Base-by-base conservation (phyloP, 306 rosid species). In the Fagus crenata region DNA sequence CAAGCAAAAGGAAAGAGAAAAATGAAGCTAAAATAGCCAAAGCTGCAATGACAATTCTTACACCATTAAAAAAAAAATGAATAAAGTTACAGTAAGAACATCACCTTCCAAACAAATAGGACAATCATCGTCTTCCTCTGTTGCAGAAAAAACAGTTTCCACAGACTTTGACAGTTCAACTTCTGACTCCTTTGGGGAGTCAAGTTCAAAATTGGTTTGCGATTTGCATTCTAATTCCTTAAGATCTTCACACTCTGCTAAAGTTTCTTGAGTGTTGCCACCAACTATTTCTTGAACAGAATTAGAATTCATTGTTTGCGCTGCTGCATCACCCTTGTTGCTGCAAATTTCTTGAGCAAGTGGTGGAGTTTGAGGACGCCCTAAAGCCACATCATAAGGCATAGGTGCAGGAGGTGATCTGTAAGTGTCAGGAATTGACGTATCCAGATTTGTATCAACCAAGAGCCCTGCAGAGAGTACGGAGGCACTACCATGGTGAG, bases 21-120 rank as follows among this genome's bases (percentile, higher is more conserved):
- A 42, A 46, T 46, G 51, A 12, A 9, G 72, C 42, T 12, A 6
- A 69, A 77, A 15, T n/a, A 54, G 42, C 53, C 61, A 75, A 56
- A 72, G 35, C 31, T 56, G 43, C 75, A 73, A 67, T 55, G 54
- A 33, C 59, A 14, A 60, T 18, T 12, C 51, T 14, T 9, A 46
- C 51, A 46, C 49, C 36, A 67, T 4, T 53, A 61, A 72, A 4
- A 54, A 53, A 12, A 13, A 64, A 65, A 39, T 33, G 35, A 65
- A 69, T 69, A 46, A 42, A 78, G 75, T 71, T 77, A 64, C 39
- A 59, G 4, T 17, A 72, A 18, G 54, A 69, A 75, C 69, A 51
- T 89, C 84, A 96, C 99, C 99, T 82, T 96, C 99, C 88, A 96
- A 91, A 87, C 99, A 96, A 81, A 87, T 90, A 49, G 98, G 99